Base-by-base conservation (phyloP, 2,329 filamentous ascomycete genomes). In the Intubia oerlemansii region DNA sequence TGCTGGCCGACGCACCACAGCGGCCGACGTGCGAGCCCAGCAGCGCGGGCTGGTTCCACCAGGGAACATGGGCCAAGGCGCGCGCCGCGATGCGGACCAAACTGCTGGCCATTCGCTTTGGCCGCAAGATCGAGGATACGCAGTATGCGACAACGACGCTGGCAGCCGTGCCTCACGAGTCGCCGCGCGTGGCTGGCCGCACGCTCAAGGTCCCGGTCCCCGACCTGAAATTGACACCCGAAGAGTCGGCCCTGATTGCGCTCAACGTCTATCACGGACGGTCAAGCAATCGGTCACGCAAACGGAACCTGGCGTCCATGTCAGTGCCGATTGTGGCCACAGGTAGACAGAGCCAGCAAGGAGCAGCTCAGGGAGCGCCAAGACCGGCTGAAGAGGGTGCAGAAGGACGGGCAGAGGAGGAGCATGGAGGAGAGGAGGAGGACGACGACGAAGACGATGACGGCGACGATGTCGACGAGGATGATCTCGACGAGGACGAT, bases 41-140 rank as follows among this genome's bases (percentile, higher is more conserved):
- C 28, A 59, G 59, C 25, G 78, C 80, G 40, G 85, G 85, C 2
- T 98, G 80, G 80, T 93, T 73, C 44, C 66, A 73, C 36, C 75
- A 74, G 33, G 81, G 81, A 5, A 71, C 78, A 1, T 73, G 81
- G 58, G 70, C 73, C 25, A 92, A 92, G 44, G 71, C 74, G 25
- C 82, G 84, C 41, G 70, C 76, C 3, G 72, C 91, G 38, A 84
- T 93, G 73, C 80, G 82, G 44, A 71, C 73, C 27, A 93, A 91
- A 51, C 71, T 92, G 42, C 59, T 71, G 9, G 63, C 66, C 1
- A 63, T 82, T 26, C 59, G 68, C 13, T 63, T 65, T 25, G 56
- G 59, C 7, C 56, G 63, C 16, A 50, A 71, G 1, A 53, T 51
- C 4, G 54, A 62, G 25, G 47, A 49, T 12, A 56, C 58, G 23